Evolutionary conservation across 352 stramenopile species (phyloP).

Genomic region (Blastocystis sp.): DNA sequence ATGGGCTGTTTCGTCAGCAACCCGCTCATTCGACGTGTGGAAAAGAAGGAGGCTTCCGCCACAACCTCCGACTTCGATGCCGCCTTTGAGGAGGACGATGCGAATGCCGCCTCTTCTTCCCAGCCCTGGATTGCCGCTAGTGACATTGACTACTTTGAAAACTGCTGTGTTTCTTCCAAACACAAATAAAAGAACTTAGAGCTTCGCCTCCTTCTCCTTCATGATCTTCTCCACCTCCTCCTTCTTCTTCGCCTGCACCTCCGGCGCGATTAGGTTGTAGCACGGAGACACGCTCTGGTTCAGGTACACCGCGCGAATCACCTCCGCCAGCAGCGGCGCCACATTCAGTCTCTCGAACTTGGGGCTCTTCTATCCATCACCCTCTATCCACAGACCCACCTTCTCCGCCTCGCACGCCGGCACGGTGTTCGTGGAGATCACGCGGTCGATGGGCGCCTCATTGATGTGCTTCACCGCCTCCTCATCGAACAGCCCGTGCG

Average conservation of each 20-base stretch:
- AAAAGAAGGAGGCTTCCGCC: not conserved
- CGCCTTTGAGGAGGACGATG: slow-evolving; percentile 8
- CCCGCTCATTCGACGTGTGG: slow-evolving; percentile 45
- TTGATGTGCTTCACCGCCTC: slow-evolving; percentile 70
- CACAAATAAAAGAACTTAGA: not conserved
- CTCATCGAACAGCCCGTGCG: slow-evolving; percentile 70
- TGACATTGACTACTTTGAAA: slow-evolving; percentile 57
- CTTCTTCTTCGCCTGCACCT: slow-evolving; percentile 41
- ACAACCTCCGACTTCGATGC: slow-evolving; percentile 40
- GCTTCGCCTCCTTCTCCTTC: not conserved
- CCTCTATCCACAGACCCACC: not conserved
- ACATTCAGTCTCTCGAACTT: slow-evolving; percentile 69
- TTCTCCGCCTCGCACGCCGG: slow-evolving; percentile 46
- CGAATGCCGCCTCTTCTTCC: not conserved
- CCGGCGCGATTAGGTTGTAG: slow-evolving; percentile 14
- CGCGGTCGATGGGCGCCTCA: slow-evolving; percentile 45
- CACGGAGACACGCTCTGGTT: slow-evolving; percentile 63
- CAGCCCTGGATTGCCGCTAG: slow-evolving; percentile 25
- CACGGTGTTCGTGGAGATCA: slow-evolving; percentile 68
- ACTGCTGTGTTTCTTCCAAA: slow-evolving; percentile 37
- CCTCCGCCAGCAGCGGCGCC: slow-evolving; percentile 56
- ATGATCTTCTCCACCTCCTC: slow-evolving; percentile 37
- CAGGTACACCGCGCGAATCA: slow-evolving; percentile 62
- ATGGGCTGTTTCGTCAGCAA: slow-evolving; percentile 51
- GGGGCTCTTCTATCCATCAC: slow-evolving; percentile 57